phyloP scores from a whole-genome alignment of 1,139 yeast species.

The Yamadazyma triangularis region DNA sequence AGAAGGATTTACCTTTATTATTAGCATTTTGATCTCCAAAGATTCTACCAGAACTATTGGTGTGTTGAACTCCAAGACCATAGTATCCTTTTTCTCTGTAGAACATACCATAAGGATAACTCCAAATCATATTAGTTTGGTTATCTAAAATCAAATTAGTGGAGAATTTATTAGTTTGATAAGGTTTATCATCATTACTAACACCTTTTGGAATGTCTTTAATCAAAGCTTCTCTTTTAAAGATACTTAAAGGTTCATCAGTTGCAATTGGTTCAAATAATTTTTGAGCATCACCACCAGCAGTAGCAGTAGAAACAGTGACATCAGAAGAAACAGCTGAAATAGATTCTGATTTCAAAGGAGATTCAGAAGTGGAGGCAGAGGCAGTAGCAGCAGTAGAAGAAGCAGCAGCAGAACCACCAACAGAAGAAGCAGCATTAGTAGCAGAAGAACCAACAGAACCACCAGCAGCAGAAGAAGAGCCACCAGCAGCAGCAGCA shows the following conservation, averaged over 20 bases:
- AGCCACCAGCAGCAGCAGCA: conserved; percentile 2
- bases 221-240: conserved; percentile 47
- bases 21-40: conserved; percentile 52
- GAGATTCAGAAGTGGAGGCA: conserved; percentile 2
- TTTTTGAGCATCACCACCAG: conserved; percentile 18
- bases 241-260: conserved; percentile 44
- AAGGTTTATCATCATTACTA: conserved; percentile 43
- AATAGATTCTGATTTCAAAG: conserved; percentile 6
- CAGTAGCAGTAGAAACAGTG: conserved; percentile 5
- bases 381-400: conserved; percentile 1
- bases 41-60: conserved; percentile 53
- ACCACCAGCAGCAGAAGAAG: background rate
- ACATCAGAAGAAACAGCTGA: conserved; percentile 8
- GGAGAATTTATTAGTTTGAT: conserved; percentile 80
- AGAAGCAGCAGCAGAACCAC: conserved; percentile 1
- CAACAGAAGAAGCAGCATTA: background rate
- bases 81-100: conserved; percentile 37
- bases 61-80: conserved; percentile 71
- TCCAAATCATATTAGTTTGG: conserved; percentile 64
- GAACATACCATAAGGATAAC: conserved; percentile 83
- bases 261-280: conserved; percentile 50
- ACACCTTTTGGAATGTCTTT: conserved; percentile 48
- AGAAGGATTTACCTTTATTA: conserved; percentile 33
- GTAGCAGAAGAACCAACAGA: background rate
- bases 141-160: conserved; percentile 67